Percentiles rank a stretch among this genome's conserved stretches.
phyloP scores from a whole-genome alignment of 192 early-diverging fungal genomes.

The Entomortierella chlamydospora region DNA sequence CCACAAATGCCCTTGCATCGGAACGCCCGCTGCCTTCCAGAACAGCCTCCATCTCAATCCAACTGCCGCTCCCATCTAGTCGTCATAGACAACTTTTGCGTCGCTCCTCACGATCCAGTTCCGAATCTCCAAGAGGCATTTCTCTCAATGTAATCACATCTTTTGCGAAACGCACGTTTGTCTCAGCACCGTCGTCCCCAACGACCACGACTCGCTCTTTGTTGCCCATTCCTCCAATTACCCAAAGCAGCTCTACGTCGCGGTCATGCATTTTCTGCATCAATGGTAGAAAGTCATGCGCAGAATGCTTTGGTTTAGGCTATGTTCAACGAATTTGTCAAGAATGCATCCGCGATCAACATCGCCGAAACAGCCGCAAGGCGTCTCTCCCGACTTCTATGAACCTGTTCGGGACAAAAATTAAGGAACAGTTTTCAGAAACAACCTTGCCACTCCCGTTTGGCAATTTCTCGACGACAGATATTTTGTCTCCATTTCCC shows the following conservation, averaged over 20 bases:
- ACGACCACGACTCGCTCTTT: background rate
- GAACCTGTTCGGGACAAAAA: conserved; percentile 28
- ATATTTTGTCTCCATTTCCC: background rate
- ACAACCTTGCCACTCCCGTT: background rate
- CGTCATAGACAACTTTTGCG: conserved; percentile 11
- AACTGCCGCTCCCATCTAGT: conserved; percentile 21
- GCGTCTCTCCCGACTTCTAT: conserved; percentile 2
- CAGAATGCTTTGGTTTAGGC: conserved; percentile 36
- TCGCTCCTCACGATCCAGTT: background rate
- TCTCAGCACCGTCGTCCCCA: background rate
- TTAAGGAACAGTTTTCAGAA: conserved; percentile 22
- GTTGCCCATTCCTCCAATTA: background rate
- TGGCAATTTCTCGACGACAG: background rate
- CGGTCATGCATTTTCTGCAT: conserved; percentile 30
- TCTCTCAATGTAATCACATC: background rate
- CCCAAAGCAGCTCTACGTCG: background rate
- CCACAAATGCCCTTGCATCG: background rate
- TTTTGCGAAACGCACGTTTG: background rate
- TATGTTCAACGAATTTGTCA: conserved; percentile 43
- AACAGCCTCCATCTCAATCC: conserved; percentile 30
- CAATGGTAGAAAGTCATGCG: conserved; percentile 24
- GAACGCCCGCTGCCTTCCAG: background rate
- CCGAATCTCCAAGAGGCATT: background rate
- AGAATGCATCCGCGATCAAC: conserved; percentile 28
- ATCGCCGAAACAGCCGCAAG: background rate